phyloP scores from a whole-genome alignment of 163 green algal species.

The Picocystis sp. region DNA sequence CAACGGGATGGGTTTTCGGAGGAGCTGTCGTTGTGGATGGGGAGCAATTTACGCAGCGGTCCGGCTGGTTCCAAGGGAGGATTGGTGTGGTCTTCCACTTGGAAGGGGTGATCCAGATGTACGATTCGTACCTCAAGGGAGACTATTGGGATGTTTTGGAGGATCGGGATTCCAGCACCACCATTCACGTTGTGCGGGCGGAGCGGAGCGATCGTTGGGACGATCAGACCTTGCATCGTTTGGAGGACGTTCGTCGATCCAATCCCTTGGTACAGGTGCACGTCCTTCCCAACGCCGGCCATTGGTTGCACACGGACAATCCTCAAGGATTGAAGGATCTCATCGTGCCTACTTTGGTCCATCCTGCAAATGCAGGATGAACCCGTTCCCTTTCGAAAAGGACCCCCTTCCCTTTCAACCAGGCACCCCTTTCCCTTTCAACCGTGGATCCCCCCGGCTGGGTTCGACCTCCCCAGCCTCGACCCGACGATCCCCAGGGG shows the following conservation, averaged over 20 bases:
- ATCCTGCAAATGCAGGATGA: too few species aligned
- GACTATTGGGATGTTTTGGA: slow-evolving; percentile 30
- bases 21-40: too few species aligned
- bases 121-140: slow-evolving; percentile 28
- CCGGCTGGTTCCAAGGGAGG: slow-evolving; percentile 10
- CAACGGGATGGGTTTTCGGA: too few species aligned
- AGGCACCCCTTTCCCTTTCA: too few species aligned
- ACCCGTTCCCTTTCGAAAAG: too few species aligned
- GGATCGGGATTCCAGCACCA: slow-evolving; percentile 20
- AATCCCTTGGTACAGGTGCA: slow-evolving; percentile 13
- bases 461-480: too few species aligned
- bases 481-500: too few species aligned
- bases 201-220: slow-evolving; percentile 29
- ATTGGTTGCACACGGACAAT: slow-evolving; percentile 73
- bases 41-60: too few species aligned
- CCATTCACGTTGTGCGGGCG: slow-evolving; percentile 39
- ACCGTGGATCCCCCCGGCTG: too few species aligned
- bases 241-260: background rate
- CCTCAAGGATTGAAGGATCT: slow-evolving; percentile 39
- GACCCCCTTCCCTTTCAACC: too few species aligned
- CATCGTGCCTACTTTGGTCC: slow-evolving; percentile 24
- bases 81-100: slow-evolving; percentile 36
- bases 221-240: background rate
- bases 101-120: slow-evolving; percentile 27
- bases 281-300: slow-evolving; percentile 42